Evolutionary conservation across 805 yeast species (phyloP).

Genomic region (Yamadazyma insecticola): DNA sequence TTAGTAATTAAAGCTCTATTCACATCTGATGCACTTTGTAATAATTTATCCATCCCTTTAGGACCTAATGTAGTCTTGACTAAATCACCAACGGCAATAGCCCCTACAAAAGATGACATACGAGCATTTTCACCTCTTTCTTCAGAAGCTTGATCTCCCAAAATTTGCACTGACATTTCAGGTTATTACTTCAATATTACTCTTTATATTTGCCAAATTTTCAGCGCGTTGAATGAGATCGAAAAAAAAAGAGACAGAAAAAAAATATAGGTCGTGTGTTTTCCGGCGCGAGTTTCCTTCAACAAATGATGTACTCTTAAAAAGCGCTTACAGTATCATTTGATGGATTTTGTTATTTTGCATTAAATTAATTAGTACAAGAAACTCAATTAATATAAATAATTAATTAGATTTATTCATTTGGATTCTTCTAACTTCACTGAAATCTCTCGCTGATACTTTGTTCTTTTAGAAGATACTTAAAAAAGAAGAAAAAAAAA

Average conservation of each 20-base stretch:
- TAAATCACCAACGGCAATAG: slow-evolving; percentile 97
- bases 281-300: not conserved
- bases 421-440: no score
- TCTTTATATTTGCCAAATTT: slow-evolving; percentile 4
- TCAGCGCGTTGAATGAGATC: not conserved
- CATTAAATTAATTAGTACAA: no score
- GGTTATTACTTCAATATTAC: not conserved
- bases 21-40: slow-evolving; percentile 75
- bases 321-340: slow-evolving; percentile 1
- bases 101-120: slow-evolving; percentile 95
- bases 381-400: no score
- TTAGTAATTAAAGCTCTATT: slow-evolving; percentile 82
- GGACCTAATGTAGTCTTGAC: slow-evolving; percentile 96
- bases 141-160: slow-evolving; percentile 96
- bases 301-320: not conserved
- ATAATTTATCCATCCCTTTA: slow-evolving; percentile 95
- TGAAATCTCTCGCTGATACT: no score
- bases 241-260: no score
- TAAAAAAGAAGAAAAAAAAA: no score
- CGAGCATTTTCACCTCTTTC: slow-evolving; percentile 98
- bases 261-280: not conserved
- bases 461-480: no score
- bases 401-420: no score
- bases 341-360: no score
- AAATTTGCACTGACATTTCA: slow-evolving; percentile 85